Base-by-base conservation (phyloP, 352 stramenopile species). In the Phytophthora idaei region DNA sequence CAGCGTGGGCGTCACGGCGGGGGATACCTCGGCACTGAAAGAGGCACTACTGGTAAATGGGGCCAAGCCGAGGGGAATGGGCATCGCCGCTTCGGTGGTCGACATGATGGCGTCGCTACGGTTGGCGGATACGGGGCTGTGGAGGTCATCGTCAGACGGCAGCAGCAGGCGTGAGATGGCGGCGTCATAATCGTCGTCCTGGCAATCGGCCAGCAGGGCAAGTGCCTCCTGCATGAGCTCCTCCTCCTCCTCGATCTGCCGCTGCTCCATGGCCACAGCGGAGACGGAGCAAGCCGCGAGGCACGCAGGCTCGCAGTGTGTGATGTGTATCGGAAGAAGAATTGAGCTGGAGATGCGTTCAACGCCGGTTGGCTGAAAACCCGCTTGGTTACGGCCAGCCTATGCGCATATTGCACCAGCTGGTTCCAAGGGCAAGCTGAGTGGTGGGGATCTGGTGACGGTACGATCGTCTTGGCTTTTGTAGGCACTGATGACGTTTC, bases 181-280 rank as follows among this genome's bases (percentile, higher is more conserved):
- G 4, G 54, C 61, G 64, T 73, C 64, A 41, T 71, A 73, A 27
- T 61, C 57, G 45, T 67, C 59, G 41, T 69, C 72, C 28, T 78
- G 68, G 62, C 68, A 76, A 29, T 82, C 71, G 4, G 64, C 66
- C 36, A 85, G 57, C 47, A 85, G 56, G n/a, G 68, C 64, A 49
- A 85, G 69, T 28, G 75, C 74, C 45, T 80, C 74, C 44, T 85
- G 73, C 66, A 78, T 78, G 31, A 80, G 65, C 53, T 71, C 64
- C 60, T 71, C 69, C 45, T 75, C 73, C 52, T 74, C 72, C 45
- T 74, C 61, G 47, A 69, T 52, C 36, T 68, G 66, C 51, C 57
- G 61, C 56, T 71, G 70, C 61, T 74, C 70, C 70, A 77, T 77
- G 64, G 56, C 54, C 49, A 59, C 46, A 21, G 48, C 46, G 51